These are phyloP conservation scores for Tetrastigma voinierianum DNA, from an alignment of 164 flowering plant species.

Conservation along the genomic window DNA sequence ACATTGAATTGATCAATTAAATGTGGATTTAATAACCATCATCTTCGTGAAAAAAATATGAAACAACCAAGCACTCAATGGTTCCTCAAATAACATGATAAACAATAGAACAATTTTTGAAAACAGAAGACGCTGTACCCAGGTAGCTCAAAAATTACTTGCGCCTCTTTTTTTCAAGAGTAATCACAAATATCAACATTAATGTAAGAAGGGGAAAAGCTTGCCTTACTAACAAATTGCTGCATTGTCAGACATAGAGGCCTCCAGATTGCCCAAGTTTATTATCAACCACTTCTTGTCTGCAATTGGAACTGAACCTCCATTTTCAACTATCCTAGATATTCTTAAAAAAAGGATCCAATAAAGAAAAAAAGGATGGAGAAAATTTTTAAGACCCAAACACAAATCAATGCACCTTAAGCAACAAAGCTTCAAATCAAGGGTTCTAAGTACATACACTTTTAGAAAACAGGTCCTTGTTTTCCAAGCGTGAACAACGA, in stretches of 20 bases:
- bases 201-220: constrained; percentile 9
- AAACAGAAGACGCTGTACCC: too few relatives aligned
- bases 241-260: constrained; percentile 66
- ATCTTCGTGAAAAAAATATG: too few relatives aligned
- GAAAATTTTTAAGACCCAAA: not conserved
- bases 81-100: too few relatives aligned
- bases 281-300: constrained; percentile 78
- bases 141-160: not conserved
- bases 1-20: too few relatives aligned
- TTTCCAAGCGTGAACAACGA: constrained; percentile 62
- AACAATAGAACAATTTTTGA: too few relatives aligned
- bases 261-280: constrained; percentile 67
- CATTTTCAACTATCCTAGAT: constrained; percentile 70
- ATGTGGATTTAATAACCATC: too few relatives aligned
- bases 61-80: too few relatives aligned
- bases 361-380: constrained; percentile 2
- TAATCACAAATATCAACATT: too few relatives aligned
- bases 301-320: constrained; percentile 75
- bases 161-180: too few relatives aligned
- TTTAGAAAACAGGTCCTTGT: constrained; percentile 76
- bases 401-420: not conserved
- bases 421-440: constrained; percentile 2
- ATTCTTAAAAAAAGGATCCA: constrained; percentile 90
- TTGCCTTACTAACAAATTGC: constrained; percentile 80
- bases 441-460: constrained; percentile 56